A percentile compares a stretch with the other conserved stretches of the same genome.
Conservation (phyloP, 2,329 filamentous ascomycete species). For the Trichoderma breve region DNA sequence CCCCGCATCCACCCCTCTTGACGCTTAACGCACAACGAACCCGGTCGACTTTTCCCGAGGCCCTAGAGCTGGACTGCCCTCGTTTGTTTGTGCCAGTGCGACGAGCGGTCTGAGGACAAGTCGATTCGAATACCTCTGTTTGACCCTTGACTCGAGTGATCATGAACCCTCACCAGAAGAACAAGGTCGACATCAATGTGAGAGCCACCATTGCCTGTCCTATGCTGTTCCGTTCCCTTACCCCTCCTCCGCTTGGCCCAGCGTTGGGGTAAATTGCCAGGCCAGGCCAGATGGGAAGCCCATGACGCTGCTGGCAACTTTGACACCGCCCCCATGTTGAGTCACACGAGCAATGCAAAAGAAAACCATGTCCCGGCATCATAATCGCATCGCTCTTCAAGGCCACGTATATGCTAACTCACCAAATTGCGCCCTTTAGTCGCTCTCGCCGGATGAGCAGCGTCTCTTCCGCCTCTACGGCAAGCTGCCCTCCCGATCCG, state of each 20-base stretch:
- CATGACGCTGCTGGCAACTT: not conserved
- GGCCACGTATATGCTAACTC: not conserved
- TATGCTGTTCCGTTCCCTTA: not conserved
- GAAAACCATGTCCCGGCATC: not conserved
- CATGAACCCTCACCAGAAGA: constrained; percentile 98
- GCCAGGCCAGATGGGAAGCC: not conserved
- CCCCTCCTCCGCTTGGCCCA: not conserved
- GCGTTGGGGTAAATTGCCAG: constrained; percentile 7
- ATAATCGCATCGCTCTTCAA: not conserved
- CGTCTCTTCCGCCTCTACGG: constrained; percentile 95
- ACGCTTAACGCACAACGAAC: not conserved
- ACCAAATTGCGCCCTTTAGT: constrained; percentile 52
- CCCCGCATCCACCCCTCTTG: constrained; percentile 5
- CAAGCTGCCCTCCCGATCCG: constrained; percentile 94
- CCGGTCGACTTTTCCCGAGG: not conserved
- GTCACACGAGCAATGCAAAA: not conserved
- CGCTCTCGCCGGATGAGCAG: constrained; percentile 91
- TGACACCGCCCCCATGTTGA: not conserved
- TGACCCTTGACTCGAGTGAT: constrained; percentile 26
- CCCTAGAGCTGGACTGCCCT: not conserved
- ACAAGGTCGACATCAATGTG: constrained; percentile 96
- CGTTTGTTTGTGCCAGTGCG: not conserved
- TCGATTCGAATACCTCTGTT: not conserved
- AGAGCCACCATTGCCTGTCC: constrained; percentile 24
- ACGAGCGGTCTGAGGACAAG: not conserved